Base-by-base conservation (phyloP, 306 rosid species). In the Vigna unguiculata region DNA sequence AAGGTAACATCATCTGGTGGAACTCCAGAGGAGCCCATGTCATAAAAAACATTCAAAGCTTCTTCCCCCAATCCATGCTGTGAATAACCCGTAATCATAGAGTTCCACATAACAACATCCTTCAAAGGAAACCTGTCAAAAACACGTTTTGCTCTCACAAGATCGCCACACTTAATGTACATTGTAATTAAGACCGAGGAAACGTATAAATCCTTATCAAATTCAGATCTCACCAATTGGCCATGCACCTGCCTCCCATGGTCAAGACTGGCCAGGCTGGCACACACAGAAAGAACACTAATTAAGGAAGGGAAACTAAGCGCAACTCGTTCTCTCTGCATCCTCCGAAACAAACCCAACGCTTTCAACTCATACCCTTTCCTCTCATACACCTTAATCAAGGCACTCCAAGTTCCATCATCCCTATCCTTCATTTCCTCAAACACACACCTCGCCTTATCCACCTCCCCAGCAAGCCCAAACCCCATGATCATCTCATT, bases 31-130 rank as follows among this genome's bases (percentile, higher is more conserved):
- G 84, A 75, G 81, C 83, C 85, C 93, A 88, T 88, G 5, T 84
- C 82, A 67, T 28, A 41, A 71, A 88, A 88, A 72, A 84, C 78
- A 79, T 78, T 53, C 65, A 86, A 80, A 63, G 89, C 89, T 45
- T 83, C 86, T 54, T 84, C 85, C 53, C 85, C 90, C 82, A 88
- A 76, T 41, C 90, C 93, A 83, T 86, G 90, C 25, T 88, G 90
- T n/a, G 93, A 85, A 86, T 86, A 86, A 72, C 93, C 93, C 0
- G 93, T 82, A 77, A 88, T 86, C 75, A 88, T 88, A 46, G 93
- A 84, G 80, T 86, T 88, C 93, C 93, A 88, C 90, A 86, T 88
- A 32, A 84, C 86, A 75, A 76, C 81, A 76, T 88, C 90, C 80
- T 84, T 88, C 13, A 21, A 74, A 58, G 59, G 41, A 78, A 86